Conservation (phyloP, 108 stramenopile species). For the Phaeodactylum tricornutum region DNA sequence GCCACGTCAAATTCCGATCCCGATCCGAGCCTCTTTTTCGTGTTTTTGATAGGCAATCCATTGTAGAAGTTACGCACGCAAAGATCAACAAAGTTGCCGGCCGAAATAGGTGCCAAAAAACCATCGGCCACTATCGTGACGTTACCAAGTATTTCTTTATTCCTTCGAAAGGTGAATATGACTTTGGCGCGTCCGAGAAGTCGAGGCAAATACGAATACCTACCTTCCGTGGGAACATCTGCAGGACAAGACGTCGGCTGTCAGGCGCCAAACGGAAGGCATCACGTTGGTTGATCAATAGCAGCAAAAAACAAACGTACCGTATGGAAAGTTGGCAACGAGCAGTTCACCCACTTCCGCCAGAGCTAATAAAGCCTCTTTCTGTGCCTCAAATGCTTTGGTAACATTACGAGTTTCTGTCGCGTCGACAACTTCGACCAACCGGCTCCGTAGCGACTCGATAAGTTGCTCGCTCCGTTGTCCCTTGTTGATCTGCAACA, state of each 20-base stretch:
- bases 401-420: conserved; percentile 1
- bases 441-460: conserved; percentile 31
- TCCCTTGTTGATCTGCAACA: conserved; percentile 47
- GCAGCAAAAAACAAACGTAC: too few relatives aligned
- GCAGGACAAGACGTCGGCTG: too few relatives aligned
- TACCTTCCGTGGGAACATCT: conserved; percentile 50
- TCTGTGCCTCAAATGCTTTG: conserved; percentile 19
- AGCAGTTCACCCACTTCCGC: conserved; percentile 60
- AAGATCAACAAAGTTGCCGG: conserved; percentile 71
- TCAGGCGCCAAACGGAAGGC: too few relatives aligned
- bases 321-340: conserved; percentile 8
- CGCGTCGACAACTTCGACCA: conserved; percentile 30
- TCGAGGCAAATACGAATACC: conserved; percentile 67
- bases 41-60: conserved; percentile 56
- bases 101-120: conserved; percentile 74
- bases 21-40: conserved; percentile 32
- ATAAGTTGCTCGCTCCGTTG: conserved; percentile 56
- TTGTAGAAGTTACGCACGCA: conserved; percentile 72
- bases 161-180: conserved; percentile 52
- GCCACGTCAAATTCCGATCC: conserved; percentile 11
- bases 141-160: conserved; percentile 46
- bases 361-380: conserved; percentile 44
- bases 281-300: too few relatives aligned
- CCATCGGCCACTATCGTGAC: conserved; percentile 80
- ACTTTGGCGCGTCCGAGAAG: conserved; percentile 62